These are phyloP conservation scores for Fusarium sp. DNA, from an alignment of 2,329 filamentous ascomycete genomes.

Conservation along the genomic window DNA sequence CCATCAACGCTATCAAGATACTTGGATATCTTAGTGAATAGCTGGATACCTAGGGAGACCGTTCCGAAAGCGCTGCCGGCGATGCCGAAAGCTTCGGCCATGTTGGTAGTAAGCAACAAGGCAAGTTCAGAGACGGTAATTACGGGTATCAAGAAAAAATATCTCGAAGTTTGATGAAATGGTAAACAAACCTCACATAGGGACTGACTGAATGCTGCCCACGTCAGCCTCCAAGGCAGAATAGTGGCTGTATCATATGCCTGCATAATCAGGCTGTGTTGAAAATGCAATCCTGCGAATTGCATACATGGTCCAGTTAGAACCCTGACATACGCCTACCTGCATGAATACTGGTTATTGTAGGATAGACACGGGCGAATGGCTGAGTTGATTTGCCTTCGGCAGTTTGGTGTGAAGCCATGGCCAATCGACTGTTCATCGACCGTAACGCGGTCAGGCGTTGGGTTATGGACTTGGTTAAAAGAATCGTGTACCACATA, in stretches of 20 bases:
- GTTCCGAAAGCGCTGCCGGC: not conserved
- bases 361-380: fast-evolving
- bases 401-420: no score
- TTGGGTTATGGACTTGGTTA: no score
- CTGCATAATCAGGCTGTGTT: not conserved
- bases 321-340: fast-evolving
- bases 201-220: fast-evolving
- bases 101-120: no score
- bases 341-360: not conserved
- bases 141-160: fast-evolving
- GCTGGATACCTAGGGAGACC: not conserved
- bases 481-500: no score
- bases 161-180: fast-evolving
- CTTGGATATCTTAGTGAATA: not conserved
- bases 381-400: no score
- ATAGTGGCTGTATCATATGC: fast-evolving
- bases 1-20: not conserved
- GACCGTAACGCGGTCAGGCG: no score
- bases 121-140: fast-evolving
- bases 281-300: not conserved
- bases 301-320: not conserved
- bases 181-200: fast-evolving
- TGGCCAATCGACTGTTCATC: no score
- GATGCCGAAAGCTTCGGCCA: not conserved
- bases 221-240: fast-evolving